Conservation (phyloP, 345 rosid species). For the Salix koriyanagi region DNA sequence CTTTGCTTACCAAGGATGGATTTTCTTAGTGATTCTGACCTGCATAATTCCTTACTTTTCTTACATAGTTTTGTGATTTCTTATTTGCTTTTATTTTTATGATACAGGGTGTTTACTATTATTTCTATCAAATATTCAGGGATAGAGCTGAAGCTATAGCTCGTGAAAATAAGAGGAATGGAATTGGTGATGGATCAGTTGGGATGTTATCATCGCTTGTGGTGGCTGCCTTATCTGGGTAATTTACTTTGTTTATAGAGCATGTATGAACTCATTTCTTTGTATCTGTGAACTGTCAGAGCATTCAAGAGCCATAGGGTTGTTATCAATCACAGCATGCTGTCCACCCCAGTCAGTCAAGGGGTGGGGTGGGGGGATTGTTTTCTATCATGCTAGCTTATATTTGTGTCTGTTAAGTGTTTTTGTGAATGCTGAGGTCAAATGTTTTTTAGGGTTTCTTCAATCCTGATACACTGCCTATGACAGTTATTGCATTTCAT, state of each 20-base stretch:
- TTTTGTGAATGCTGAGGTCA: background rate
- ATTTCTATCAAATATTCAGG: constrained; percentile 99
- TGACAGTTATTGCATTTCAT: background rate
- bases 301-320: background rate
- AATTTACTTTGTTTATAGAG: constrained; percentile 8
- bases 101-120: constrained; percentile 97
- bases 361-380: background rate
- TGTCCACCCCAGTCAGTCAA: background rate
- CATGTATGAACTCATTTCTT: background rate
- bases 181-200: constrained; percentile 91
- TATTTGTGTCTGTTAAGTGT: background rate
- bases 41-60: background rate
- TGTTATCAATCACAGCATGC: background rate
- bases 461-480: background rate
- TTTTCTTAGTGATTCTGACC: constrained; percentile 2
- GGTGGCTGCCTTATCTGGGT: constrained; percentile 97
- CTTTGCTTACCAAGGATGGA: background rate
- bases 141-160: constrained; percentile 76
- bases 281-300: background rate
- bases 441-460: background rate
- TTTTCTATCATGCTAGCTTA: background rate
- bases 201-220: constrained; percentile 89
- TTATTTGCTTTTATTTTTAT: constrained; percentile 40
- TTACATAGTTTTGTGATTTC: constrained; percentile 21
- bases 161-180: constrained; percentile 46